Evolutionary conservation across 2,329 filamentous ascomycete species (phyloP), one percentile per base, ranked within the genome.

Genomic region (Talaromyces sp.): DNA sequence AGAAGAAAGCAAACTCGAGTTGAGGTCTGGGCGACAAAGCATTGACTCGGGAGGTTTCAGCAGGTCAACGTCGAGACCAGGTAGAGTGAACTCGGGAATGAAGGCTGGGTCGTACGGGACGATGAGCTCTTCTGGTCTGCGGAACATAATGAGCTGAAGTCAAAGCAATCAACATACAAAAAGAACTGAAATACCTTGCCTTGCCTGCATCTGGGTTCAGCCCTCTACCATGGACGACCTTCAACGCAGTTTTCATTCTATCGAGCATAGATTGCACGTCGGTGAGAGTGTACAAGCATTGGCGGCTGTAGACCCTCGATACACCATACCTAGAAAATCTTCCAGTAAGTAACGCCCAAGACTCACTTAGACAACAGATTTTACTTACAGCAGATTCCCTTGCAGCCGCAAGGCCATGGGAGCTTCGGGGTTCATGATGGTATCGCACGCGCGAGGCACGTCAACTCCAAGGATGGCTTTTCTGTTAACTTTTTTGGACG

Each of bases 391-490:
- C 19, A 99, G 82, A 68, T 88, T 97, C 17, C 92, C 90, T 72
- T 98, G 93, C 25, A 99, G 84, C 39, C 95, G 88, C 65, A 99
- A 77, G 4, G 95, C 93, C 77, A 99, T 88, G 2, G 95, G 95
- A 1, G 90, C 91, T 6, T 88, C 90, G 68, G 90, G 92, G 61
- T 91, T 83, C 42, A 91, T 85, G 72, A 99, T 96, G n/a, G 89
- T 95, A 65, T 88, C 83, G 74, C 93, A 97, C 61, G 95, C 93
- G 71, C 90, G 92, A 39, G 86, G 83, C 28, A 99, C 88, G 69
- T 98, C 84, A 66, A 99, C 95, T 17, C 91, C 87, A 62, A 93
- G 86, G 62, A 99, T 96, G 9, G 91, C 89, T 73, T 95, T 96
- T 55, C 90, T 86, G 8, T 88, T 91, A 68, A 99, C 81, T 69